These are phyloP conservation scores for Clitopilus passeckerianus DNA, from an alignment of 768 basidiomycete genomes.

Conservation along the genomic window DNA sequence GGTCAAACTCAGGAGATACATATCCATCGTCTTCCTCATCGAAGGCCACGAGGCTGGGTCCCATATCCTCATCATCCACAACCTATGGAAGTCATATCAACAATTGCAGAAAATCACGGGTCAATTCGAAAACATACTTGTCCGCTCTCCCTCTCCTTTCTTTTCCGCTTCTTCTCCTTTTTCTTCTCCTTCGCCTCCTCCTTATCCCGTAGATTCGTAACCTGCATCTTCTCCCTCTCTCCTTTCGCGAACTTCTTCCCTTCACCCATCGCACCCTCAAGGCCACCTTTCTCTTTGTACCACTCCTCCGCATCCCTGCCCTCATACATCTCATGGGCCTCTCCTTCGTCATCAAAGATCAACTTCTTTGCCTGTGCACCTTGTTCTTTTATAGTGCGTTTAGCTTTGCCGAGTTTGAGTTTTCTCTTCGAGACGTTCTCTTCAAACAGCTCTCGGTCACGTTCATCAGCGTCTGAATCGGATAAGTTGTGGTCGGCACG, in stretches of 20 bases:
- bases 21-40: constrained; percentile 51
- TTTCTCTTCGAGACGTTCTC: constrained; percentile 83
- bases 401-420: constrained; percentile 65
- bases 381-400: constrained; percentile 60
- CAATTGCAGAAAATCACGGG: not conserved
- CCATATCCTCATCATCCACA: not conserved
- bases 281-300: constrained; percentile 58
- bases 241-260: constrained; percentile 66
- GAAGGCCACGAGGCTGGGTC: not conserved
- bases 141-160: constrained; percentile 70
- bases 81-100: constrained; percentile 11
- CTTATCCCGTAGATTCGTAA: constrained; percentile 72
- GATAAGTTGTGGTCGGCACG: constrained; percentile 80
- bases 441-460: constrained; percentile 6
- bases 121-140: constrained; percentile 20
- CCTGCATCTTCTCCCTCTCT: constrained; percentile 68
- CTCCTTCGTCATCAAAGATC: constrained; percentile 87
- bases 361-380: constrained; percentile 66
- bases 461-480: constrained; percentile 19
- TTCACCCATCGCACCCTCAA: constrained; percentile 60
- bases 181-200: constrained; percentile 84
- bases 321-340: constrained; percentile 78
- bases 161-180: constrained; percentile 87
- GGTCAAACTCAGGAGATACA: constrained; percentile 65
- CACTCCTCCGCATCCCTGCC: constrained; percentile 71